phyloP scores from a whole-genome alignment of 805 yeast species.

The Candida montana region DNA sequence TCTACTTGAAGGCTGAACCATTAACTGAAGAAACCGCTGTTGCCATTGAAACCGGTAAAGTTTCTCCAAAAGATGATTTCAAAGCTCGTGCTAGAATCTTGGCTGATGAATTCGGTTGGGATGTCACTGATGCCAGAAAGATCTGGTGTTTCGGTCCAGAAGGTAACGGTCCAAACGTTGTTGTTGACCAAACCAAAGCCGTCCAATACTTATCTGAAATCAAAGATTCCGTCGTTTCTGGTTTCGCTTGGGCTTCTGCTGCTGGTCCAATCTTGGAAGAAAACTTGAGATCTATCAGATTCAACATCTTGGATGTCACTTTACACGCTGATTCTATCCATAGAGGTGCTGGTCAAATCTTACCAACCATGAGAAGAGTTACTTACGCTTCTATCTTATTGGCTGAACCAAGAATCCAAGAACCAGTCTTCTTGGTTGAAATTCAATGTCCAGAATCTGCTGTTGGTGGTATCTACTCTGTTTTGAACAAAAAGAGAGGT shows the following conservation, averaged over 20 bases:
- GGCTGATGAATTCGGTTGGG: constrained; percentile 99
- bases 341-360: constrained; percentile 99
- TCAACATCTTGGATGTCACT: constrained; percentile 98
- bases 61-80: constrained; percentile 95
- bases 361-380: constrained; percentile 99
- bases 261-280: constrained; percentile 99
- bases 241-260: constrained; percentile 99
- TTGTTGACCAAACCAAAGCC: constrained; percentile 99
- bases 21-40: constrained; percentile 85
- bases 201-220: constrained; percentile 98
- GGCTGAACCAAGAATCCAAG: constrained; percentile 99
- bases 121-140: constrained; percentile 99
- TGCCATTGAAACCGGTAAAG: constrained; percentile 90
- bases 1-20: constrained; percentile 96
- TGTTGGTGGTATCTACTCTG: constrained; percentile 99
- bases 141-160: constrained; percentile 99
- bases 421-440: constrained; percentile 98
- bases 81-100: constrained; percentile 97
- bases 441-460: constrained; percentile 99
- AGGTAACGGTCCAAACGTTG: constrained; percentile 97
- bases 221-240: constrained; percentile 99
- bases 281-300: constrained; percentile 91
- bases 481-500: constrained; percentile 99
- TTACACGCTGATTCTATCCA: constrained; percentile 99
- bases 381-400: constrained; percentile 96